Conservation (phyloP, 2,329 filamentous ascomycete genomes). For the Orbilia javanica region DNA sequence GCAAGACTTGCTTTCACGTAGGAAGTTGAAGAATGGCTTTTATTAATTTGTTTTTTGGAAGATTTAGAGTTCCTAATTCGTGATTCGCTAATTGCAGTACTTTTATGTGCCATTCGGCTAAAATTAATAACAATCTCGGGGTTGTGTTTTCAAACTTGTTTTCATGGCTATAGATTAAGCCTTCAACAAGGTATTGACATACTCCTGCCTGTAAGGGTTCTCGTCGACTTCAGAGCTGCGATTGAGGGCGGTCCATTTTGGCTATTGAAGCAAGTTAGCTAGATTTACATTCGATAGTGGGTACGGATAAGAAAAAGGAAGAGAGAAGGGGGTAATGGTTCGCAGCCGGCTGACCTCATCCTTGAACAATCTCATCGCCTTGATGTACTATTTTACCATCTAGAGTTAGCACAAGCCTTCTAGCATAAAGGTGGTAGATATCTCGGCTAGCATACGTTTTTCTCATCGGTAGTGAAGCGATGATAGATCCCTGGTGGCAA, state of each 20-base stretch:
- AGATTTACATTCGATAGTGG: not conserved
- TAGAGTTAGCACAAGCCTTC: slow-evolving; percentile 8
- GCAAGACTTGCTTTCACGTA: too few relatives aligned
- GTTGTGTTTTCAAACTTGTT: not conserved
- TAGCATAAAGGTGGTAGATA: not conserved
- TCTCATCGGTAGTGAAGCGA: slow-evolving; percentile 92
- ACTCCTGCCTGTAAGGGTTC: slow-evolving; percentile 83
- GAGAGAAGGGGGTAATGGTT: not conserved
- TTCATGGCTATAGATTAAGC: not conserved
- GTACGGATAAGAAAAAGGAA: too few relatives aligned
- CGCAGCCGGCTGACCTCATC: slow-evolving; percentile 72
- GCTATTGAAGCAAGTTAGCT: slow-evolving; percentile 65
- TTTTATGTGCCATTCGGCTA: not conserved
- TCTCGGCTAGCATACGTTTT: slow-evolving; percentile 77
- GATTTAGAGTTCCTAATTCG: slow-evolving; percentile 4
- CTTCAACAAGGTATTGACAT: slow-evolving; percentile 68
- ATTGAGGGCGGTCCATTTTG: slow-evolving; percentile 97
- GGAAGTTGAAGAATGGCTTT: not conserved
- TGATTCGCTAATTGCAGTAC: not conserved
- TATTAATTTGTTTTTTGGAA: not conserved
- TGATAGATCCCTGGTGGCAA: slow-evolving; percentile 96
- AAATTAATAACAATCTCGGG: not conserved
- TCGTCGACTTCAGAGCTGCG: slow-evolving; percentile 79
- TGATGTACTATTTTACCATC: slow-evolving; percentile 77
- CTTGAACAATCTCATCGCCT: slow-evolving; percentile 96